Evolutionary conservation across 345 rosid genomes (phyloP), one percentile per base, ranked within the genome.

Genomic region (Syzygium aqueum): DNA sequence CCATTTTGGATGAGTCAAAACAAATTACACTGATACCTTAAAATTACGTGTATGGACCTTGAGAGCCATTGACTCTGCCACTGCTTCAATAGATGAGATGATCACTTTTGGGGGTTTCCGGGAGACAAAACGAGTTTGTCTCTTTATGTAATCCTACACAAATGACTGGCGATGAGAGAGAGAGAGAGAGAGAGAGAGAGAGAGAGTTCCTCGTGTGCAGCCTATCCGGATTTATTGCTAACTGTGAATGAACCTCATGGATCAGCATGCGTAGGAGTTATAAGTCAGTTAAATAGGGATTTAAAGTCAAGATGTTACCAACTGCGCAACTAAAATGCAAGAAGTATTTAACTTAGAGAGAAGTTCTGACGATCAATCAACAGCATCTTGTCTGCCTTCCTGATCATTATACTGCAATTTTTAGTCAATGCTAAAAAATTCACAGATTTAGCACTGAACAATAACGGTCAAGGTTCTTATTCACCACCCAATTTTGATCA

Each of bases 111-210:
- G 95, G 12, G 95, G 92, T 83, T 90, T 90, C 85, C 94, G 92
- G 77, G 97, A 96, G 73, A 96, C 96, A 90, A 95, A 95, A 88
- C 96, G 98, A 49, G 98, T 96, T 91, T 95, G 98, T 85, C 95
- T 90, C 88, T 90, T 95, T 49, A 96, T 90, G 86, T 87, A 94
- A 92, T 96, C 98, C 98, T 96, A 93, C 86, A 9, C 88, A 84
- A 65, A 54, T 59, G 84, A 87, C 87, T 30, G 23, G 14, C 7
- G 37, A 73, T 19, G 14, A 43, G 30, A 46, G 56, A 46, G 56
- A 83, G 19, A 87, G 63, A 23, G 63, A 57, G 43, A 28, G 37
- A 61, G 73, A 63, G 21, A 63, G 40, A 63, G 40, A 61, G 73
- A 61, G 65, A 59, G 67, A 59, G 10, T 73, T 73, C 49, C 37